phyloP scores from a whole-genome alignment of 163 green algal species.

The Scenedesmus sp. region DNA sequence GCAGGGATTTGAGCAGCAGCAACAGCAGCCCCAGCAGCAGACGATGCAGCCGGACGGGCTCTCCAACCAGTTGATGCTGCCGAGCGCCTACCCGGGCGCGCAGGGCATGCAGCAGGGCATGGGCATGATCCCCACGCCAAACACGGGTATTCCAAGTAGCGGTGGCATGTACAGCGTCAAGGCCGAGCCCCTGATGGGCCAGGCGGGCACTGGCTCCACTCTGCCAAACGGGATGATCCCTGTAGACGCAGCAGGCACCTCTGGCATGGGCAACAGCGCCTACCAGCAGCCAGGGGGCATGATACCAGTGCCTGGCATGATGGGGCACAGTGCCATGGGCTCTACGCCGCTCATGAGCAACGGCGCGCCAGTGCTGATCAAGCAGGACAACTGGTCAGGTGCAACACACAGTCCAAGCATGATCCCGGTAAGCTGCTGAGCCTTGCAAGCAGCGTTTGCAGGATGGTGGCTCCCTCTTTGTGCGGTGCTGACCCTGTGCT shows the following conservation, averaged over 20 bases:
- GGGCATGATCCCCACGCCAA: conserved; percentile 32
- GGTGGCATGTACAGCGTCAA: conserved; percentile 19
- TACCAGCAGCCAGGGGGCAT: conserved; percentile 33
- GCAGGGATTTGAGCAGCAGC: conserved; percentile 48
- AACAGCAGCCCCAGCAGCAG: conserved; percentile 53
- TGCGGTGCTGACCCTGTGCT: neutral
- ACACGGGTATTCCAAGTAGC: neutral
- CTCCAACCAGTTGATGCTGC: conserved; percentile 46
- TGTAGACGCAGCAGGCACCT: conserved; percentile 3
- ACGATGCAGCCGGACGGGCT: conserved; percentile 20
- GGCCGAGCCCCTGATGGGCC: neutral
- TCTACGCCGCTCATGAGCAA: conserved; percentile 68
- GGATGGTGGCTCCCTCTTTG: neutral
- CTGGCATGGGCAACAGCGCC: conserved; percentile 11
- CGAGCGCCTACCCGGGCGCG: conserved; percentile 17
- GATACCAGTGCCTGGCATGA: conserved; percentile 50
- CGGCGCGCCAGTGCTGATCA: conserved; percentile 71
- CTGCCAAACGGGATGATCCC: conserved; percentile 43
- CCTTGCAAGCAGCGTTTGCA: neutral
- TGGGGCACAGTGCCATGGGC: conserved; percentile 36
- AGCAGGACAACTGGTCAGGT: conserved; percentile 52
- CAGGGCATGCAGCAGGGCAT: conserved; percentile 42
- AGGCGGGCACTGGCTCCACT: neutral
- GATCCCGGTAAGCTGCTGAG: conserved; percentile 27
- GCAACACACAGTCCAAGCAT: conserved; percentile 32